Evolutionary conservation across 2,329 filamentous ascomycete species (phyloP).

Genomic region (Fusarium udum): DNA sequence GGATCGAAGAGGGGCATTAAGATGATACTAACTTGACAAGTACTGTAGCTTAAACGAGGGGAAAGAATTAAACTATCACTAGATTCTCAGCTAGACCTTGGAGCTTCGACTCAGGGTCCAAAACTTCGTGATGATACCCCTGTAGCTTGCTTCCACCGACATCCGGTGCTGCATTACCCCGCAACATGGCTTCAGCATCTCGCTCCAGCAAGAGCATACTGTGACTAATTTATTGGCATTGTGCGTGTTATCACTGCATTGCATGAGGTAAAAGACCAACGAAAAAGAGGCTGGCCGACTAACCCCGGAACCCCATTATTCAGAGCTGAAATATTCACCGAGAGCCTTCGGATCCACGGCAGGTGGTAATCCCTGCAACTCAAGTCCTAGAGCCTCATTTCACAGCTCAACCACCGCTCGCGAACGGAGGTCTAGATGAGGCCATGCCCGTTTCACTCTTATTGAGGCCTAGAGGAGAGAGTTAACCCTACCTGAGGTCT

Average conservation of each 20-base stretch:
- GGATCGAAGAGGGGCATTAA: too few relatives aligned
- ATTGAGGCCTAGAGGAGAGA: too few relatives aligned
- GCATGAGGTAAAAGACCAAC: background rate
- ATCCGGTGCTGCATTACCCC: background rate
- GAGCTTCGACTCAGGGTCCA: background rate
- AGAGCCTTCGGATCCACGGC: background rate
- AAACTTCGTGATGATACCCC: background rate
- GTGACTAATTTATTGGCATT: background rate
- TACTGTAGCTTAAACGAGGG: background rate
- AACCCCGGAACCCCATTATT: background rate
- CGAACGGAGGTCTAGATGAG: background rate
- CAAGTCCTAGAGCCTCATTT: background rate
- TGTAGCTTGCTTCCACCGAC: background rate
- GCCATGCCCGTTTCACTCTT: too few relatives aligned
- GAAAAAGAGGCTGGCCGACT: fast-evolving
- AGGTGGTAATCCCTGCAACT: background rate
- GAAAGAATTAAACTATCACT: background rate
- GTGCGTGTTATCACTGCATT: background rate
- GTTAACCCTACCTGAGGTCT: too few relatives aligned
- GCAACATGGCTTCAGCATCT: background rate
- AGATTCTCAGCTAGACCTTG: background rate
- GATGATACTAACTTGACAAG: background rate
- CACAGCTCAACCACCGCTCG: background rate
- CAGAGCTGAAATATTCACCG: background rate
- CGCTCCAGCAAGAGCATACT: background rate